Percentiles rank a stretch among this genome's conserved stretches.
These are phyloP conservation scores for Ophiorrhiza pumila DNA, from an alignment of 257 asterid species.

Conservation along the genomic window DNA sequence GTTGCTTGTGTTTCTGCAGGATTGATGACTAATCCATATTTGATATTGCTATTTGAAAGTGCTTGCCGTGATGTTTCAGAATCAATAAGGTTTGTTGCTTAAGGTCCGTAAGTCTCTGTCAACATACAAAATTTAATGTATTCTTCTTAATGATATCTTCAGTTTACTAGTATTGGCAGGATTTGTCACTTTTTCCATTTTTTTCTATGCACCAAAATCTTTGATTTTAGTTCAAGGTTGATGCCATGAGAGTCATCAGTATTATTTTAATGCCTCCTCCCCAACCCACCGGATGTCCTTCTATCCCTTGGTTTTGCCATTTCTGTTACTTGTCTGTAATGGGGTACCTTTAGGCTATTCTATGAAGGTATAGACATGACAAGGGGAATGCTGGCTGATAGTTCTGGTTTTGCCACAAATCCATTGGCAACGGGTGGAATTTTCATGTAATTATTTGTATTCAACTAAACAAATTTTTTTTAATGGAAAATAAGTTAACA, in stretches of 20 bases:
- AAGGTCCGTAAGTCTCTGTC: background rate
- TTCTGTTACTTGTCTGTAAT: background rate
- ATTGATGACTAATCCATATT: slow-evolving; percentile 75
- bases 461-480: background rate
- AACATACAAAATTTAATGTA: background rate
- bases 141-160: background rate
- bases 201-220: background rate
- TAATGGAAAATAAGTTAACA: background rate
- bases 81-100: slow-evolving; percentile 62
- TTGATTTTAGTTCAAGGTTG: background rate
- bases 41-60: slow-evolving; percentile 77
- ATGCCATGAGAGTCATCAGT: background rate
- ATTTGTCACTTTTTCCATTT: background rate
- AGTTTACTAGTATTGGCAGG: background rate
- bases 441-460: background rate
- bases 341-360: background rate
- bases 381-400: background rate
- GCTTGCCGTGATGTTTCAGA: slow-evolving; percentile 88
- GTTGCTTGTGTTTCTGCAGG: slow-evolving; percentile 52
- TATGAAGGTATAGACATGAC: background rate
- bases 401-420: background rate
- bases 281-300: too few species aligned
- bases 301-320: background rate
- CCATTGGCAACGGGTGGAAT: background rate
- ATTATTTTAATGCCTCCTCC: background rate